These are phyloP conservation scores for Tetrastigma voinierianum DNA, from an alignment of 164 flowering plant species.

Conservation along the genomic window DNA sequence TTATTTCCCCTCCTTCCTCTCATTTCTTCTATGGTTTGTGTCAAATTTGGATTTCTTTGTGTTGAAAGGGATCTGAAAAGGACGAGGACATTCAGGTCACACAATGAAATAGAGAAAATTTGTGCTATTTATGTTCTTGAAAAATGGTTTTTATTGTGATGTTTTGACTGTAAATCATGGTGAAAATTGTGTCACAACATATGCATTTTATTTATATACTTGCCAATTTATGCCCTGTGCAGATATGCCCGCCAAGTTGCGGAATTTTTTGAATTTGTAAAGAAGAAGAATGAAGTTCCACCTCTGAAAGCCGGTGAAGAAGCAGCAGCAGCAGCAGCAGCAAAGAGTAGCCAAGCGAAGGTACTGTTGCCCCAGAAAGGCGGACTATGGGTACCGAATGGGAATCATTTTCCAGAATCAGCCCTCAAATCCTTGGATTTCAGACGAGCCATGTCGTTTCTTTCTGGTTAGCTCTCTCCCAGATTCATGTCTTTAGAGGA, in stretches of 20 bases:
- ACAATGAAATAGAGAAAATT: too few relatives aligned
- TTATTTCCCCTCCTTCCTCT: too few relatives aligned
- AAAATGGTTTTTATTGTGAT: too few relatives aligned
- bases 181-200: not conserved
- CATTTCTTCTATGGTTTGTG: too few relatives aligned
- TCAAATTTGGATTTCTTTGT: too few relatives aligned
- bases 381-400: conserved; percentile 64
- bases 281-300: conserved; percentile 64
- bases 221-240: conserved; percentile 19
- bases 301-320: conserved; percentile 23
- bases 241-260: conserved; percentile 98
- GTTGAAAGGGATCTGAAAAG: too few relatives aligned
- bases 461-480: conserved; percentile 37
- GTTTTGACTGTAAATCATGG: too few relatives aligned
- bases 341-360: conserved; percentile 27
- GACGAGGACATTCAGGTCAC: too few relatives aligned
- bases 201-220: not conserved
- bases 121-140: too few relatives aligned
- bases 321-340: conserved; percentile 7
- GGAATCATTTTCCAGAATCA: conserved; percentile 54
- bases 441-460: conserved; percentile 64
- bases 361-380: conserved; percentile 55
- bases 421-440: conserved; percentile 64
- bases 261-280: conserved; percentile 88
- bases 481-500: conserved; percentile 5